Evolutionary conservation across 345 rosid species (phyloP).

Genomic region (Geranium brycei): DNA sequence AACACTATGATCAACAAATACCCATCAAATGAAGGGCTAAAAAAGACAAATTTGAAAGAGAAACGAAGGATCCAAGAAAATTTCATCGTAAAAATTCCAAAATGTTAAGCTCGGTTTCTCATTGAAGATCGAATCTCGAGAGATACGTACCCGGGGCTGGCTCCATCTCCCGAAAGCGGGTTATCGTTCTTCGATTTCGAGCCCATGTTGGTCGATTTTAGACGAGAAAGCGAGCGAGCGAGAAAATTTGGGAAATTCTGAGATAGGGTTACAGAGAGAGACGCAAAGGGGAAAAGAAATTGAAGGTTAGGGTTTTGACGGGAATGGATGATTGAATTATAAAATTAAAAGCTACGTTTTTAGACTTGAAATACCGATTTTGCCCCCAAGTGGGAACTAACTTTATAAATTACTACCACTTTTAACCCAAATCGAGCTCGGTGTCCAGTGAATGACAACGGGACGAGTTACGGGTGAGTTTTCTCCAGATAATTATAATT

Average conservation of each 20-base stretch:
- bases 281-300: not conserved
- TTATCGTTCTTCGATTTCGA: slow-evolving; percentile 36
- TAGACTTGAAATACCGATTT: not conserved
- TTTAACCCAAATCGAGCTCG: no score
- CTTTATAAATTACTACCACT: no score
- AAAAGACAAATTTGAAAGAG: no score
- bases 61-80: no score
- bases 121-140: not conserved
- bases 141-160: slow-evolving; percentile 59
- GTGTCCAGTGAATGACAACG: no score
- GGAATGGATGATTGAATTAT: not conserved
- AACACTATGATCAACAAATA: not conserved
- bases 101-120: not conserved
- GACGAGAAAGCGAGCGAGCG: no score
- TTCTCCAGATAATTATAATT: no score
- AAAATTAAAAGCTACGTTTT: no score
- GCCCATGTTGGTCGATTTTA: slow-evolving; percentile 25
- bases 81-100: no score
- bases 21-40: not conserved
- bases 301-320: not conserved
- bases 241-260: no score
- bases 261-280: no score
- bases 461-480: no score
- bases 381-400: not conserved
- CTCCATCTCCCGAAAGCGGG: slow-evolving; percentile 53